These are phyloP conservation scores for Oryza officinalis DNA, from an alignment of 176 grass and related monocot species.

Conservation along the genomic window DNA sequence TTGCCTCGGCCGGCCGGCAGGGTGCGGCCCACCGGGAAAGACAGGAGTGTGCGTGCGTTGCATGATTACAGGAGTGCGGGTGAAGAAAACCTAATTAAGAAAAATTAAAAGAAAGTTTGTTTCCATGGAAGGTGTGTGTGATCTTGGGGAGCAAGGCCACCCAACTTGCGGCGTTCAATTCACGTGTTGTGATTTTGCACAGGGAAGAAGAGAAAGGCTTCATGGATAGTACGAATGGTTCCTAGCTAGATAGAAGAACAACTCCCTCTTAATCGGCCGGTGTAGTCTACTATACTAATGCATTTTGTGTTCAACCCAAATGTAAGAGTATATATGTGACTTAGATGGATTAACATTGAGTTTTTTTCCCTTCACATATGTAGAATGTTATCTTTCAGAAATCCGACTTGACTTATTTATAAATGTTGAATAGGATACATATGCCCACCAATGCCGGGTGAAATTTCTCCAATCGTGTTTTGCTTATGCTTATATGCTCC, in stretches of 20 bases:
- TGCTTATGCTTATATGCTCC: no score
- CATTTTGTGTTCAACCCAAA: no score
- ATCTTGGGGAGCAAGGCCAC: neutral
- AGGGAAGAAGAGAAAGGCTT: neutral
- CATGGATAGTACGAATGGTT: neutral
- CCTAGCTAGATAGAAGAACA: neutral
- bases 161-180: neutral
- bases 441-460: no score
- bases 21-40: neutral
- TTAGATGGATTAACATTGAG: neutral
- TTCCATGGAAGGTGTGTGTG: neutral
- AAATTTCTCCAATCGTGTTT: no score
- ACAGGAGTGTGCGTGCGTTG: neutral
- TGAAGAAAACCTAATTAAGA: conserved; percentile 25
- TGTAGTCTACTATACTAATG: no score
- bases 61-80: conserved; percentile 19
- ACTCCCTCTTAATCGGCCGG: no score
- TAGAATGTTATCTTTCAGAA: neutral
- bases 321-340: no score
- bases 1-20: neutral
- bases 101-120: neutral
- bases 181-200: neutral
- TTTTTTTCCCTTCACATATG: neutral
- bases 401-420: no score
- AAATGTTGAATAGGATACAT: no score